A percentile compares a stretch with the other conserved stretches of the same genome.
phyloP scores from a whole-genome alignment of 495 filamentous ascomycete species.

The Evernia prunastri region DNA sequence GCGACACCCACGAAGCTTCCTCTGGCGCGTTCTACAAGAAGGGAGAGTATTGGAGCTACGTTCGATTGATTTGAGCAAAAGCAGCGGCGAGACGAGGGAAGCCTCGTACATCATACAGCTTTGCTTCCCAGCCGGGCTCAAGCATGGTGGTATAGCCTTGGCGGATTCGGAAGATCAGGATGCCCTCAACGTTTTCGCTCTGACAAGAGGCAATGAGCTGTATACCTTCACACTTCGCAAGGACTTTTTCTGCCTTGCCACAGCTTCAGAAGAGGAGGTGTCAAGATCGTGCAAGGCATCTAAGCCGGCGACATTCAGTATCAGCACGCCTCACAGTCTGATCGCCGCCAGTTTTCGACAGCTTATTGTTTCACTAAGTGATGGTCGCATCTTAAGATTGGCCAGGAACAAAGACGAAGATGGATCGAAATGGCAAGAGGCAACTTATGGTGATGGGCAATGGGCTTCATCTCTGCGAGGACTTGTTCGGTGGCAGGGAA shows the following conservation, averaged over 20 bases:
- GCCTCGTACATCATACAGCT: constrained; percentile 68
- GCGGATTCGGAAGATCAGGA: constrained; percentile 73
- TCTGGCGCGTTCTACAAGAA: constrained; percentile 84
- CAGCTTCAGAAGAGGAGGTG: constrained; percentile 62
- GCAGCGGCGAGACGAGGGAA: constrained; percentile 55
- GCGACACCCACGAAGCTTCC: constrained; percentile 70
- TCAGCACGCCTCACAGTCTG: constrained; percentile 76
- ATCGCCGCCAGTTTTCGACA: constrained; percentile 64
- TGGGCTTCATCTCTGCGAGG: constrained; percentile 70
- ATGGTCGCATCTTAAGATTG: constrained; percentile 73
- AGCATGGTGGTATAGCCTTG: constrained; percentile 68
- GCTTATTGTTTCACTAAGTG: constrained; percentile 71
- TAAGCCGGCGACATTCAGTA: constrained; percentile 61
- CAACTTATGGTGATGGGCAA: constrained; percentile 68
- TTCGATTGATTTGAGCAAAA: constrained; percentile 72
- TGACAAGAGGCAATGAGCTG: constrained; percentile 71
- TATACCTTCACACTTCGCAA: constrained; percentile 73
- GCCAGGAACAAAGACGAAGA: constrained; percentile 59
- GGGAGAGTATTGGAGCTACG: constrained; percentile 75
- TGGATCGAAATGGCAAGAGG: constrained; percentile 66
- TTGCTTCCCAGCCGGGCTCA: constrained; percentile 63
- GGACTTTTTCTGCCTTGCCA: constrained; percentile 66
- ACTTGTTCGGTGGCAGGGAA: constrained; percentile 62
- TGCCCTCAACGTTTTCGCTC: constrained; percentile 67
- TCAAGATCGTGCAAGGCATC: constrained; percentile 71